These are phyloP conservation scores for Carallia brachiata DNA, from an alignment of 345 rosid species.

Conservation along the genomic window DNA sequence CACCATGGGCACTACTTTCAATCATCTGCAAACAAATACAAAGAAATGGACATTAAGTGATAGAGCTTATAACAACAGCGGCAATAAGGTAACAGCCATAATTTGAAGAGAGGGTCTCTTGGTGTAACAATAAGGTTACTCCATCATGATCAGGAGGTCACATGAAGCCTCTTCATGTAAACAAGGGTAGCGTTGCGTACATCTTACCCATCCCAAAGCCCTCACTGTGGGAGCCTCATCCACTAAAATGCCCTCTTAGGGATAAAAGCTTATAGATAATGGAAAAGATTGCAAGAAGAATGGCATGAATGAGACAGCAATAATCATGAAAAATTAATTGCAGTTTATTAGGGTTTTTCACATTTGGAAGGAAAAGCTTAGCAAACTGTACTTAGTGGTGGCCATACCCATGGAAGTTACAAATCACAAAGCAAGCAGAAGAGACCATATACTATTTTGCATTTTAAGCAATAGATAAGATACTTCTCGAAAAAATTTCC, in stretches of 20 bases:
- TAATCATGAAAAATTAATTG: neutral
- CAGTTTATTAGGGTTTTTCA: neutral
- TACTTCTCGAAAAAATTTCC: too few species aligned
- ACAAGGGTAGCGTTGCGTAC: too few species aligned
- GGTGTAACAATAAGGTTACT: too few species aligned
- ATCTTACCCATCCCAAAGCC: too few species aligned
- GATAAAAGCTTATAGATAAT: neutral
- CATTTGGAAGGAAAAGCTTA: neutral
- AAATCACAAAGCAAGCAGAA: neutral
- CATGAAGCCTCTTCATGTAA: too few species aligned
- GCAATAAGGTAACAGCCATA: too few species aligned
- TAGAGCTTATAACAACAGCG: neutral
- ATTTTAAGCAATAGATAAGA: too few species aligned
- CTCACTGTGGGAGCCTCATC: too few species aligned
- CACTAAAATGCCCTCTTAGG: too few species aligned
- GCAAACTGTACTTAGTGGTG: neutral
- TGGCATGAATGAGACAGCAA: neutral
- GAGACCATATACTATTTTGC: neutral
- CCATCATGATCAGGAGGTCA: too few species aligned
- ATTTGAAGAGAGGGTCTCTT: too few species aligned
- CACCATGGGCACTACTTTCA: constrained; percentile 91
- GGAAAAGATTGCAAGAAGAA: neutral
- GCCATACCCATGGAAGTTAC: too few species aligned
- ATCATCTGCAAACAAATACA: constrained; percentile 69
- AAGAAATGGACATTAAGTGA: neutral